These are phyloP conservation scores for Berberis thunbergii DNA, from an alignment of 164 flowering plant genomes.

Conservation along the genomic window DNA sequence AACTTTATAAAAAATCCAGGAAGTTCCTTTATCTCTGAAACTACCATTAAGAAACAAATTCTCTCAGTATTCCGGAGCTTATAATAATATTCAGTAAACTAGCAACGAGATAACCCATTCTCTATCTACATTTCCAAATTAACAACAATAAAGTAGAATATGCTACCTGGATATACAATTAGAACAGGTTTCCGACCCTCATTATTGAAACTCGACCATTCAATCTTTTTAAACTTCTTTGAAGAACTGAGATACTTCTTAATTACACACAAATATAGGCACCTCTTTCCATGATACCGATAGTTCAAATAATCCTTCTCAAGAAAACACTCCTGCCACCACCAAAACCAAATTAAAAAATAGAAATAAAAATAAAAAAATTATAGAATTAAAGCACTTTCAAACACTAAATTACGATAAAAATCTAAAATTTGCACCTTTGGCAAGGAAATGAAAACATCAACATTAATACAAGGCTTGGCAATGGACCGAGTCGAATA, in stretches of 20 bases:
- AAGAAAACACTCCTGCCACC: constrained; percentile 65
- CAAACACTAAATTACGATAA: neutral
- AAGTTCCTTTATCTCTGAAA: constrained; percentile 28
- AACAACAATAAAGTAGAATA: neutral
- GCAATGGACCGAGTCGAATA: constrained; percentile 46
- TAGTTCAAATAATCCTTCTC: constrained; percentile 87
- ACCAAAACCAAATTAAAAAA: constrained; percentile 2
- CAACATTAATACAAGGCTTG: constrained; percentile 57
- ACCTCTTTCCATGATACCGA: constrained; percentile 91
- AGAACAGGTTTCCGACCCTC: constrained; percentile 89
- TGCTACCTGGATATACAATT: constrained; percentile 61
- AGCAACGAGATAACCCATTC: neutral
- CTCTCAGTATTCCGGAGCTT: neutral
- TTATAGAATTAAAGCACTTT: neutral
- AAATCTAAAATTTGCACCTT: constrained; percentile 38
- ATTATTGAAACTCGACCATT: constrained; percentile 69
- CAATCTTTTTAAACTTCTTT: constrained; percentile 33
- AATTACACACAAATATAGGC: constrained; percentile 67
- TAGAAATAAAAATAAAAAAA: neutral
- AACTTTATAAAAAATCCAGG: constrained; percentile 50
- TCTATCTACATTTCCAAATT: neutral
- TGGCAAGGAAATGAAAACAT: constrained; percentile 68
- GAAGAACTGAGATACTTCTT: constrained; percentile 47
- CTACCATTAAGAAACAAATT: constrained; percentile 21
- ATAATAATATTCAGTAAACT: neutral